A percentile compares a stretch with the other conserved stretches of the same genome.
phyloP scores from a whole-genome alignment of 257 asterid genomes.

The Verbascum thapsus region DNA sequence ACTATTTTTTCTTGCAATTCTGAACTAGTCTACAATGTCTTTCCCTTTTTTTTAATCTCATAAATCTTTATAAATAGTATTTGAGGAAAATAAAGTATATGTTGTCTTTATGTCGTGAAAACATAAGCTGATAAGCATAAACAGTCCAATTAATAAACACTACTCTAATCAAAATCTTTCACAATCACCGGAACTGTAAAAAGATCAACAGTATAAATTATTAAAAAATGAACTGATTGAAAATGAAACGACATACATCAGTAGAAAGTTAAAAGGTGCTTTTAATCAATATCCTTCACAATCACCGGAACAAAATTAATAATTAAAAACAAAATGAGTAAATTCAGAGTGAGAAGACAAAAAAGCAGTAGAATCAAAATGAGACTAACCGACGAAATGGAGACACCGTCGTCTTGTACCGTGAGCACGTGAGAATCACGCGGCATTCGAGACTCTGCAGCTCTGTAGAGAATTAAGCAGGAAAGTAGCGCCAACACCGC shows the following conservation, averaged over 20 bases:
- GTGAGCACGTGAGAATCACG: constrained; percentile 27
- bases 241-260: too few relatives aligned
- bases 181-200: too few relatives aligned
- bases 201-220: too few relatives aligned
- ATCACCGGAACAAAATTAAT: background rate
- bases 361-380: constrained; percentile 1
- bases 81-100: background rate
- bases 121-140: too few relatives aligned
- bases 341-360: background rate
- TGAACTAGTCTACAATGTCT: background rate
- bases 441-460: constrained; percentile 27
- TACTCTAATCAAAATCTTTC: too few relatives aligned
- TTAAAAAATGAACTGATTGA: too few relatives aligned
- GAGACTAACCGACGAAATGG: constrained; percentile 31
- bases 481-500: constrained; percentile 31
- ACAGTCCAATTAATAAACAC: too few relatives aligned
- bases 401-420: constrained; percentile 8
- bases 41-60: background rate
- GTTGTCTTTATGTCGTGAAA: too few relatives aligned
- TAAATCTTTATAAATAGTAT: background rate
- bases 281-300: too few relatives aligned
- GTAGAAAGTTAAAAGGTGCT: too few relatives aligned
- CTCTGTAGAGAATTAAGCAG: constrained; percentile 36
- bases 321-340: background rate
- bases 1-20: background rate